These are phyloP conservation scores for Populus alba DNA, from an alignment of 345 rosid species.

Conservation along the genomic window DNA sequence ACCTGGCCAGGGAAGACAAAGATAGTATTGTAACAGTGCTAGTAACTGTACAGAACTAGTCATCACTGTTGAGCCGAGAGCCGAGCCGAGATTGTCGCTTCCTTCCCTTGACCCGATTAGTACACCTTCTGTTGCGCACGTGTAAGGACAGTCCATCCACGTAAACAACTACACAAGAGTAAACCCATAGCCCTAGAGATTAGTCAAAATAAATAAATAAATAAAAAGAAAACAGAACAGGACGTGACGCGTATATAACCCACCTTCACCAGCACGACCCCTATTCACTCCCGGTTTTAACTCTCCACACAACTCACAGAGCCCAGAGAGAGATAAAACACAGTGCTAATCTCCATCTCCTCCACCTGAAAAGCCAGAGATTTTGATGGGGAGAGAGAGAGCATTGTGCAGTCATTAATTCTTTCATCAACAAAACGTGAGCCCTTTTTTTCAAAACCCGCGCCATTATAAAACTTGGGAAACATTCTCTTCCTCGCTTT, in stretches of 20 bases:
- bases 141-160: constrained; percentile 46
- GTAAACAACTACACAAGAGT: constrained; percentile 7
- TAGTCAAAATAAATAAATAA: not conserved
- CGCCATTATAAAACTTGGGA: not conserved
- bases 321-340: not conserved
- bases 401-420: constrained; percentile 30
- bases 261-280: not conserved
- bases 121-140: constrained; percentile 56
- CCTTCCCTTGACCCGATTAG: constrained; percentile 37
- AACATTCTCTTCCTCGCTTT: not conserved
- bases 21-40: not conserved
- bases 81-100: constrained; percentile 59
- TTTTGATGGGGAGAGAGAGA: constrained; percentile 1
- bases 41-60: not conserved
- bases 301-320: constrained; percentile 13
- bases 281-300: constrained; percentile 17
- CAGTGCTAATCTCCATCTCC: constrained; percentile 3
- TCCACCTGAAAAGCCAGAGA: constrained; percentile 1
- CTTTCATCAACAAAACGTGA: constrained; percentile 37
- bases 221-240: not conserved
- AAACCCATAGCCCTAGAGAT: not conserved
- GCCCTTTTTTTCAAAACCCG: not conserved
- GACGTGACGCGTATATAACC: constrained; percentile 18
- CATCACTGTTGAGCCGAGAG: constrained; percentile 13
- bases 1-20: not conserved